A percentile compares a stretch with the other conserved stretches of the same genome.
Conservation (phyloP, 495 filamentous ascomycete genomes). For the Wilcoxina mikolae region DNA sequence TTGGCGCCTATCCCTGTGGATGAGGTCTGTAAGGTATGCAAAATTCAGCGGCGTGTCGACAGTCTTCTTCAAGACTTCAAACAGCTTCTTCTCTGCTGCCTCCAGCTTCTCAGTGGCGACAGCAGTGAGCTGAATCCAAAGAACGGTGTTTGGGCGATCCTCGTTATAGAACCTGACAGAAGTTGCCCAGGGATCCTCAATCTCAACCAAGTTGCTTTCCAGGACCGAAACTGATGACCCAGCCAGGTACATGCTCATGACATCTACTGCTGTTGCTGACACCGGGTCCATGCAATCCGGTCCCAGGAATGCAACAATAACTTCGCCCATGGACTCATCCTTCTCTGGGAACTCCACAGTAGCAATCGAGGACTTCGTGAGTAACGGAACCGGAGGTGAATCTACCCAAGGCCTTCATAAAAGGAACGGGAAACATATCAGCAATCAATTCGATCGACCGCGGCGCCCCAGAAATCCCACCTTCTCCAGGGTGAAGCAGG, state of each 20-base stretch:
- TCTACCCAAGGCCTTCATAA: constrained; percentile 65
- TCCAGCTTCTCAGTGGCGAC: constrained; percentile 75
- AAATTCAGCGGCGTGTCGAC: constrained; percentile 67
- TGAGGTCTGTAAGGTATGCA: constrained; percentile 72
- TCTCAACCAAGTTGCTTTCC: constrained; percentile 85
- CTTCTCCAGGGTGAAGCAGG: constrained; percentile 59
- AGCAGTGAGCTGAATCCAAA: constrained; percentile 67
- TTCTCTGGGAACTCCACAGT: constrained; percentile 90
- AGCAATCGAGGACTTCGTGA: constrained; percentile 54
- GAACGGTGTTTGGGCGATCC: constrained; percentile 59
- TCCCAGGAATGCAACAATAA: constrained; percentile 70
- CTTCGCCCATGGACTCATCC: constrained; percentile 81
- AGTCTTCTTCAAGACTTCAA: constrained; percentile 66
- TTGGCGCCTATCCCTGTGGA: constrained; percentile 60
- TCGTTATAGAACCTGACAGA: constrained; percentile 63
- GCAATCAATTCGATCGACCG: constrained; percentile 4
- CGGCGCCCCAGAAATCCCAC: constrained; percentile 19
- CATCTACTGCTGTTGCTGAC: constrained; percentile 51
- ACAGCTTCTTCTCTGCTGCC: constrained; percentile 70
- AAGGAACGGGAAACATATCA: no score
- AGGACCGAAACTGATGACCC: constrained; percentile 85
- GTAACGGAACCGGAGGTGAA: constrained; percentile 55
- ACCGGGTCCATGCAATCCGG: constrained; percentile 56
- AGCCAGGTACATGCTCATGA: constrained; percentile 67
- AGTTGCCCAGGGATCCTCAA: constrained; percentile 69